Percentiles rank a stretch among this genome's conserved stretches.
Conservation (phyloP, 352 stramenopile species). For the Lagenidium sp. region DNA sequence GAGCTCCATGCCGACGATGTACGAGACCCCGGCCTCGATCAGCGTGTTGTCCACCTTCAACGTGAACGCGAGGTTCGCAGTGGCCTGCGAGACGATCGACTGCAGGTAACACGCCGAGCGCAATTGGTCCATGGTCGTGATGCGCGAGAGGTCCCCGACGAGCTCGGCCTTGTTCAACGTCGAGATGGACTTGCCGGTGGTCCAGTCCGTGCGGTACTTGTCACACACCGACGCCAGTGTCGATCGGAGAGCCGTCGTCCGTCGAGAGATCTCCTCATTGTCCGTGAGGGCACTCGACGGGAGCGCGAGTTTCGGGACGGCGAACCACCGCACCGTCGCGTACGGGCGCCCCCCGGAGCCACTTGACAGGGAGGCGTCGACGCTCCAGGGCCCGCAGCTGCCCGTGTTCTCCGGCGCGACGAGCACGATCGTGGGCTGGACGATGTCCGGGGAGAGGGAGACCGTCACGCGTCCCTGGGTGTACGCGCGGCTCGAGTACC, state of each 20-base stretch:
- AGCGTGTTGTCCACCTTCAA: slow-evolving; percentile 37
- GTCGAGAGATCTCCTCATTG: slow-evolving; percentile 5
- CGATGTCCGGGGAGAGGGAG: slow-evolving; percentile 15
- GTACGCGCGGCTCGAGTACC: slow-evolving; percentile 41
- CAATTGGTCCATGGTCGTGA: slow-evolving; percentile 37
- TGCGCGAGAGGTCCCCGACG: slow-evolving; percentile 18
- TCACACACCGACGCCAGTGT: slow-evolving; percentile 24
- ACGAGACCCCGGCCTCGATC: slow-evolving; percentile 23
- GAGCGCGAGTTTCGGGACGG: slow-evolving; percentile 15
- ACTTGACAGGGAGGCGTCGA: slow-evolving; percentile 44
- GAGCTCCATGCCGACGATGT: slow-evolving; percentile 41
- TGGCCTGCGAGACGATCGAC: slow-evolving; percentile 20
- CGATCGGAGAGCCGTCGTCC: slow-evolving; percentile 19
- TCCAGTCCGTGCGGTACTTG: slow-evolving; percentile 27
- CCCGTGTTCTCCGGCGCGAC: slow-evolving; percentile 41
- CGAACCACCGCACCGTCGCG: slow-evolving; percentile 27
- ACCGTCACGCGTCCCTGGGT: slow-evolving; percentile 37
- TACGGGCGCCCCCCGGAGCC: slow-evolving; percentile 44
- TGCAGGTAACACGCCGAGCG: slow-evolving; percentile 40
- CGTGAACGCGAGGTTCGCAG: slow-evolving; percentile 7
- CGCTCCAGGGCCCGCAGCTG: slow-evolving; percentile 41
- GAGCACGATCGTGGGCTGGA: slow-evolving; percentile 31
- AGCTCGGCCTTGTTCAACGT: not conserved
- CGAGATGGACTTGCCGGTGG: slow-evolving; percentile 8
- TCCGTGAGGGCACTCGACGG: not conserved